phyloP scores from a whole-genome alignment of 2,329 filamentous ascomycete genomes.

The Elsinoe fawcettii region DNA sequence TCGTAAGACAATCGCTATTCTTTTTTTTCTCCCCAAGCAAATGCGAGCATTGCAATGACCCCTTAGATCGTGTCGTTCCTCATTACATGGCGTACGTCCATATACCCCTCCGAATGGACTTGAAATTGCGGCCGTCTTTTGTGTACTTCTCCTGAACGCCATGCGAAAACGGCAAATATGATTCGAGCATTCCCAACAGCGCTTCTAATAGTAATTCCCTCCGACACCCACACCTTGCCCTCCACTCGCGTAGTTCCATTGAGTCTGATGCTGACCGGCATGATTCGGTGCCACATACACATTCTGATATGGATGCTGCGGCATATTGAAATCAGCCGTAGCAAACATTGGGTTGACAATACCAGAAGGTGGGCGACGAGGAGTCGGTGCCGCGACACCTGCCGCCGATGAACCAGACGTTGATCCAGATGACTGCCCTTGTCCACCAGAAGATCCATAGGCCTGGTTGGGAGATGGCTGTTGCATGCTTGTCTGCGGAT shows the following conservation, averaged over 20 bases:
- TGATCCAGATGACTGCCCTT: slow-evolving; percentile 16
- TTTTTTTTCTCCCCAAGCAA: neutral
- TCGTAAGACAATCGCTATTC: neutral
- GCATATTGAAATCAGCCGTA: slow-evolving; percentile 65
- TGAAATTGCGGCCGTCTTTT: neutral
- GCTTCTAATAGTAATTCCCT: neutral
- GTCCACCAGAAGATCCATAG: slow-evolving; percentile 7
- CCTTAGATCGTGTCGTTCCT: slow-evolving; percentile 8
- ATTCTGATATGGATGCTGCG: slow-evolving; percentile 73
- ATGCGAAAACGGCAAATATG: neutral
- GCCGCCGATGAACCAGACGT: slow-evolving; percentile 18
- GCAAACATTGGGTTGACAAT: slow-evolving; percentile 64
- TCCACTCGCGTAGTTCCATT: neutral
- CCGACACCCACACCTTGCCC: slow-evolving; percentile 6
- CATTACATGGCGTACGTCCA: neutral
- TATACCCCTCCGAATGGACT: neutral
- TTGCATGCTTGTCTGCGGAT: slow-evolving; percentile 10
- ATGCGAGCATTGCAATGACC: neutral
- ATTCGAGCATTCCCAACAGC: neutral
- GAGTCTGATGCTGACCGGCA: slow-evolving; percentile 8
- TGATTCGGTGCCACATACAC: slow-evolving; percentile 66
- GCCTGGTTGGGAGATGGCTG: neutral
- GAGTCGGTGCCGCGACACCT: slow-evolving; percentile 19
- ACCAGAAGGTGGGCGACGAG: slow-evolving; percentile 36
- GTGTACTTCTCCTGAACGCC: neutral